These are phyloP conservation scores for Wallacemonas sp. DNA, from an alignment of 208 protist species.

Conservation along the genomic window DNA sequence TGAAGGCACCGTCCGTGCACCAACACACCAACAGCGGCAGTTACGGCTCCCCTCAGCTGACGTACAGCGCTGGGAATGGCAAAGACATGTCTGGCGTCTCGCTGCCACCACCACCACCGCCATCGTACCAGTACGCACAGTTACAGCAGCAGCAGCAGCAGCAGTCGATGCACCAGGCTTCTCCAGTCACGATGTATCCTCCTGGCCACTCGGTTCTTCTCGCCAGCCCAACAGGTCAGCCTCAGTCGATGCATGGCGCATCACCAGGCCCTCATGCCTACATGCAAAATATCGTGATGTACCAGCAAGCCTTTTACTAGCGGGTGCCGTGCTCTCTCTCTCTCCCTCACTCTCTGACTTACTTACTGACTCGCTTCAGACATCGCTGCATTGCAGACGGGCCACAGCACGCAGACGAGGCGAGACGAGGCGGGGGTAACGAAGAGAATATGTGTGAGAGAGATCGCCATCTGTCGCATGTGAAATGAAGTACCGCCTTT, in stretches of 20 bases:
- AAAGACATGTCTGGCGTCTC: neutral
- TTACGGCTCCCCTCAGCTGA: too few species aligned
- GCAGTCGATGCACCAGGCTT: neutral
- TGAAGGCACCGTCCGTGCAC: constrained; percentile 5
- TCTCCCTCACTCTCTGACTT: too few species aligned
- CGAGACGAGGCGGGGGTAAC: too few species aligned
- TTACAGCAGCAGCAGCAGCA: constrained; percentile 7
- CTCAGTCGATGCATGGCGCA: neutral
- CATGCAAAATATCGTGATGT: neutral
- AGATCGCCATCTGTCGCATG: too few species aligned
- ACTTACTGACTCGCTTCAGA: too few species aligned
- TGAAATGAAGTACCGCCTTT: too few species aligned
- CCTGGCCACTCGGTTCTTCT: neutral
- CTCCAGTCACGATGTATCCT: constrained; percentile 6
- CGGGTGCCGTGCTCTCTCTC: neutral
- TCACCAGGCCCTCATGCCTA: neutral
- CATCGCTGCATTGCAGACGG: too few species aligned
- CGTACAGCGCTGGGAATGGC: neutral
- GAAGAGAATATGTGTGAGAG: too few species aligned
- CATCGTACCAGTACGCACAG: neutral
- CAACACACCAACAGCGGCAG: neutral
- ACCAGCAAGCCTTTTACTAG: neutral
- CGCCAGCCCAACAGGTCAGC: neutral
- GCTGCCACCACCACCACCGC: neutral
- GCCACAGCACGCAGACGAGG: too few species aligned